A percentile compares a stretch with the other conserved stretches of the same genome.
phyloP scores from a whole-genome alignment of 2,329 filamentous ascomycete species.

The Lojkania enalia region DNA sequence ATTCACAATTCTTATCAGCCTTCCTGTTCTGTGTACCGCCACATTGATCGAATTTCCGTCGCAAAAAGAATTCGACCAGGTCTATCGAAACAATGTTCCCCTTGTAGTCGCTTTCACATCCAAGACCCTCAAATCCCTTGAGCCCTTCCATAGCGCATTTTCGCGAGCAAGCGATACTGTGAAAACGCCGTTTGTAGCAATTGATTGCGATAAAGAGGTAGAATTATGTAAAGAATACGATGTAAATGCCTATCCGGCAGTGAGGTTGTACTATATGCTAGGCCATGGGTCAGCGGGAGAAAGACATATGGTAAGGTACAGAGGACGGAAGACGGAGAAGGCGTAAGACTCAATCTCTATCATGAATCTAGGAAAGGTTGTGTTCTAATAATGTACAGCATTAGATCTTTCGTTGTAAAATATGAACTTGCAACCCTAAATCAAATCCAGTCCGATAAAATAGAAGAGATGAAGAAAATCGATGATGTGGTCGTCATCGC shows the following conservation, averaged over 20 bases:
- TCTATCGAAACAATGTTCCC: constrained; percentile 9
- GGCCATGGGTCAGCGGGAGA: neutral
- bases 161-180: constrained; percentile 6
- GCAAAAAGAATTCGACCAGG: constrained; percentile 6
- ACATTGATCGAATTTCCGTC: constrained; percentile 10
- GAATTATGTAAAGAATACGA: constrained; percentile 24
- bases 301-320: constrained; percentile 16
- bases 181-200: constrained; percentile 14
- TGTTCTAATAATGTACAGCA: constrained; percentile 1
- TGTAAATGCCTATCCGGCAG: constrained; percentile 26
- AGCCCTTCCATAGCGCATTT: constrained; percentile 18
- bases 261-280: constrained; percentile 17
- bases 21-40: constrained; percentile 1
- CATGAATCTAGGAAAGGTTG: neutral
- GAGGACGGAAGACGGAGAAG: constrained; percentile 17
- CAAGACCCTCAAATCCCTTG: constrained; percentile 8
- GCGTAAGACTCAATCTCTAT: constrained; percentile 2
- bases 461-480: constrained; percentile 15
- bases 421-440: constrained; percentile 16
- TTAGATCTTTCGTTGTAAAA: constrained; percentile 19
- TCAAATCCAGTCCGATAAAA: constrained; percentile 5
- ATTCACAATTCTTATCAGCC: neutral
- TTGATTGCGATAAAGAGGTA: constrained; percentile 24
- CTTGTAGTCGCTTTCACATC: constrained; percentile 25
- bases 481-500: constrained; percentile 24